Evolutionary conservation across 2,329 filamentous ascomycete genomes (phyloP).

Genomic region (Fonsecaea multimorphosa): DNA sequence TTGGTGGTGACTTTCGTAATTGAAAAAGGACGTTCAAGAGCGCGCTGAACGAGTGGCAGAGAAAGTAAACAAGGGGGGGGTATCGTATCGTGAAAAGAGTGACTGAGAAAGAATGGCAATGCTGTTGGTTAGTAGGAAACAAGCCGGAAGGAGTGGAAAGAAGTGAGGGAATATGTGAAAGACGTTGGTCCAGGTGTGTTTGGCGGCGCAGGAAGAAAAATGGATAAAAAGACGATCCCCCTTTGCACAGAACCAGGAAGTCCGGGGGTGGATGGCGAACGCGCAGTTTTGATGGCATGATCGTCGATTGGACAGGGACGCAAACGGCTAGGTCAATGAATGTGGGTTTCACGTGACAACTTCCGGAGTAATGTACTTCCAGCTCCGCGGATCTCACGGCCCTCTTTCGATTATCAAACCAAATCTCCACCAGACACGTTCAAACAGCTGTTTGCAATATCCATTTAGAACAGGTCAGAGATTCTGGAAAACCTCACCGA

Average conservation of each 20-base stretch:
- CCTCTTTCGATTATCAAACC: background rate
- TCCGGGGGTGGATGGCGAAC: slow-evolving; percentile 4
- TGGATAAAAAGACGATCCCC: slow-evolving; percentile 7
- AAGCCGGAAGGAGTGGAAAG: slow-evolving; percentile 2
- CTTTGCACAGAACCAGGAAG: slow-evolving; percentile 10
- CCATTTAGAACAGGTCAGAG: background rate
- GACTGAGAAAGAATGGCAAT: slow-evolving; percentile 20
- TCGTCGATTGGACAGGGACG: slow-evolving; percentile 15
- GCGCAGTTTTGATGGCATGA: slow-evolving; percentile 6
- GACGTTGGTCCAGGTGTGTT: slow-evolving; percentile 7
- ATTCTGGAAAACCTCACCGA: background rate
- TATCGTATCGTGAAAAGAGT: slow-evolving; percentile 21
- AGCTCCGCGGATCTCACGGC: background rate
- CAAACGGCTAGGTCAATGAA: background rate
- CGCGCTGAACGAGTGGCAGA: slow-evolving; percentile 19
- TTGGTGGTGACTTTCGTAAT: background rate
- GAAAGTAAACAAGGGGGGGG: slow-evolving; percentile 1
- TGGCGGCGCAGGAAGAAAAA: slow-evolving; percentile 22
- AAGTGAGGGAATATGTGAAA: slow-evolving; percentile 15
- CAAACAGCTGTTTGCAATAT: background rate
- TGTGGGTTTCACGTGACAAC: background rate
- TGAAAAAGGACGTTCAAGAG: slow-evolving; percentile 4
- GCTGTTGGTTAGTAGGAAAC: slow-evolving; percentile 21
- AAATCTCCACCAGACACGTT: background rate
- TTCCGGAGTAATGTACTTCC: slow-evolving; percentile 14